A percentile compares a stretch with the other conserved stretches of the same genome.
Evolutionary conservation across 1,284 basidiomycete species (phyloP).

Genomic region (Cutaneotrichosporon cavernicola): DNA sequence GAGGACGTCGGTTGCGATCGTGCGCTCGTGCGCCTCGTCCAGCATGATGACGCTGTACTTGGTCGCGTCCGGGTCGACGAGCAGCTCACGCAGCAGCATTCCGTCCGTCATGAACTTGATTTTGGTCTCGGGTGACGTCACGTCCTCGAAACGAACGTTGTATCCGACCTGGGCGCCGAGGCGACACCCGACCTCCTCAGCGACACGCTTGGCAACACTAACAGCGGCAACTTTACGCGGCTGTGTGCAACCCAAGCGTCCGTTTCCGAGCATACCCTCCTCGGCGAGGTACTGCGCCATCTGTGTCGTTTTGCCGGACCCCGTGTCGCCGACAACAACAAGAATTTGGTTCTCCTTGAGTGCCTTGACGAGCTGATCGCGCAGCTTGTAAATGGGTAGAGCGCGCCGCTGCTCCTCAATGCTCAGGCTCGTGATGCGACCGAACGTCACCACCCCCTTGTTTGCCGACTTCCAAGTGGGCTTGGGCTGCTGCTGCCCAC

Average conservation of each 20-base stretch:
- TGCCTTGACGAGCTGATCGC: constrained; percentile 87
- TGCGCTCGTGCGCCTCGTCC: constrained; percentile 98
- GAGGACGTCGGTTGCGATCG: constrained; percentile 94
- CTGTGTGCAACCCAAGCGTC: constrained; percentile 94
- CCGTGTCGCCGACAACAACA: constrained; percentile 89
- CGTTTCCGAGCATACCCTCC: constrained; percentile 78
- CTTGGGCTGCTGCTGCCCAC: constrained; percentile 60
- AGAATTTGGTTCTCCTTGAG: constrained; percentile 94
- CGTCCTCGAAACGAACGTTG: constrained; percentile 98
- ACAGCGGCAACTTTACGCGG: constrained; percentile 98
- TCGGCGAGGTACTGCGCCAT: constrained; percentile 93
- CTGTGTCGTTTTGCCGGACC: constrained; percentile 90
- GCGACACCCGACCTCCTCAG: constrained; percentile 95
- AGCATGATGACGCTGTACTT: constrained; percentile 96
- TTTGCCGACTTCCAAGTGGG: constrained; percentile 95
- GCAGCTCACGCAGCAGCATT: constrained; percentile 94
- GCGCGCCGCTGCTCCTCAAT: constrained; percentile 91
- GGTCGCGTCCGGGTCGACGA: constrained; percentile 90
- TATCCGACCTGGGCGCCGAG: constrained; percentile 97
- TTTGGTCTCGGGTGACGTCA: constrained; percentile 92
- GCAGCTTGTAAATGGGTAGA: constrained; percentile 92
- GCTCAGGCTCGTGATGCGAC: constrained; percentile 83
- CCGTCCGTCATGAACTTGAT: constrained; percentile 99
- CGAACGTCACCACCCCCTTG: constrained; percentile 84
- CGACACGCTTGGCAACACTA: constrained; percentile 98